Conservation (phyloP, 768 basidiomycete genomes). For the Collybiopsis luxurians region DNA sequence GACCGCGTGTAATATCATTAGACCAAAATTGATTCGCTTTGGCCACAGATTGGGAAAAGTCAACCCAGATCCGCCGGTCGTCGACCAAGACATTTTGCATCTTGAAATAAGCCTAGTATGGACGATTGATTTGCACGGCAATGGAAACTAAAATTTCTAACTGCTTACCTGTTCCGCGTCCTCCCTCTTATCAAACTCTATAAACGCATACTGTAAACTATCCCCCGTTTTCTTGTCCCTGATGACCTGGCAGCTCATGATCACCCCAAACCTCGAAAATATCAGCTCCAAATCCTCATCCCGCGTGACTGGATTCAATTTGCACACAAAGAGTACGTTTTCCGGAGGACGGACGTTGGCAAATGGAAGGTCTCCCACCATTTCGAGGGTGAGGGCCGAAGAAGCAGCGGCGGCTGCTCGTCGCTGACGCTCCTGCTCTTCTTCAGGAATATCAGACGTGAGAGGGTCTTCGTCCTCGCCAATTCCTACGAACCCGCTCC, state of each 20-base stretch:
- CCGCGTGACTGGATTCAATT: conserved; percentile 91
- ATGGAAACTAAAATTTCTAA: not conserved
- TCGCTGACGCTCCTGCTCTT: conserved; percentile 76
- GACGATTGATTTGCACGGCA: conserved; percentile 6
- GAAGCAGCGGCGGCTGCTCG: conserved; percentile 90
- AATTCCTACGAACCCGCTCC: conserved; percentile 63
- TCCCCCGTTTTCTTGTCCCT: conserved; percentile 95
- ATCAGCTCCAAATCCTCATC: conserved; percentile 98
- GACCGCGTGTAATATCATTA: conserved; percentile 62
- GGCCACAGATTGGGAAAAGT: conserved; percentile 98
- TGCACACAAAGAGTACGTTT: conserved; percentile 98
- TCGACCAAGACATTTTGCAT: conserved; percentile 99
- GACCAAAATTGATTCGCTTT: conserved; percentile 82
- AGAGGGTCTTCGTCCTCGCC: conserved; percentile 94
- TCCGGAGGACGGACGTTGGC: conserved; percentile 97
- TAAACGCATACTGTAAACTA: conserved; percentile 96
- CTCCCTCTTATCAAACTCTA: conserved; percentile 93
- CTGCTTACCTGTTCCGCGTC: conserved; percentile 85
- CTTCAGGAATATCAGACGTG: conserved; percentile 69
- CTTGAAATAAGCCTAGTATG: conserved; percentile 88
- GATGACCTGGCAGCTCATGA: conserved; percentile 98
- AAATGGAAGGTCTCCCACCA: conserved; percentile 99
- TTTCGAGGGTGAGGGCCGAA: conserved; percentile 94
- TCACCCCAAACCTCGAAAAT: conserved; percentile 91
- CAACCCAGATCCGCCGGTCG: conserved; percentile 98